Conservation (phyloP, 805 yeast genomes). For the Wickerhamiella slavikovae region DNA sequence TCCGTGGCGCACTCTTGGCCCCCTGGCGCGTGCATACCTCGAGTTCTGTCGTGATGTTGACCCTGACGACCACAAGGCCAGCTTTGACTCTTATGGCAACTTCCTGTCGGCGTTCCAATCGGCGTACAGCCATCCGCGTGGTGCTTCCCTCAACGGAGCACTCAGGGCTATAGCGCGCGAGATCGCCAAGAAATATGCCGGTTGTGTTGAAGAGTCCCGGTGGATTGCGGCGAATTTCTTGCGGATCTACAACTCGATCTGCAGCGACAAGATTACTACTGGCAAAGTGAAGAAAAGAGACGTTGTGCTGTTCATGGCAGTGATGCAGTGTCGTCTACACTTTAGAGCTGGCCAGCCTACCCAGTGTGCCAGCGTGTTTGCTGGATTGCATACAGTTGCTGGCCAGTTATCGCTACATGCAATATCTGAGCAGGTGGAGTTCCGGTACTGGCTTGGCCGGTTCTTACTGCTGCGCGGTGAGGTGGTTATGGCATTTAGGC, state of each 20-base stretch:
- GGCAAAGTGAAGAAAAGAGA: slow-evolving; percentile 21
- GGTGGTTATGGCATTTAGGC: slow-evolving; percentile 13
- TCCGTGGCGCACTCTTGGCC: too few relatives aligned
- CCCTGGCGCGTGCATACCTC: slow-evolving; percentile 30
- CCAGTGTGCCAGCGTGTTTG: slow-evolving; percentile 46
- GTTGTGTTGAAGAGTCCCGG: slow-evolving; percentile 11
- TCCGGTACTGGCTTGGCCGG: slow-evolving; percentile 17
- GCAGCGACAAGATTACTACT: slow-evolving; percentile 25
- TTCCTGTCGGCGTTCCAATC: slow-evolving; percentile 24
- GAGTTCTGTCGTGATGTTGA: slow-evolving; percentile 28
- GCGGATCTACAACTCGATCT: slow-evolving; percentile 37
- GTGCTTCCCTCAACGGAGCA: slow-evolving; percentile 12
- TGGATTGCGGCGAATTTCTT: slow-evolving; percentile 34
- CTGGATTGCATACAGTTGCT: slow-evolving; percentile 42
- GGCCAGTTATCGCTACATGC: slow-evolving; percentile 5
- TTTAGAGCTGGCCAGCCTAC: slow-evolving; percentile 24
- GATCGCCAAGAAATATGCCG: slow-evolving; percentile 3
- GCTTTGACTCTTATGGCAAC: slow-evolving; percentile 31
- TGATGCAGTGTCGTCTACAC: slow-evolving; percentile 33
- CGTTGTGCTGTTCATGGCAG: slow-evolving; percentile 33
- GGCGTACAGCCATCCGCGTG: slow-evolving; percentile 17
- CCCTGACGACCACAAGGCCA: slow-evolving; percentile 28
- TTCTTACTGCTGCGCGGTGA: slow-evolving; percentile 13
- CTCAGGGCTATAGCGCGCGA: slow-evolving; percentile 3
- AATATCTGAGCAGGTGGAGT: slow-evolving; percentile 12